Evolutionary conservation across 495 filamentous ascomycete genomes (phyloP).

Genomic region (Bacidia rubella): DNA sequence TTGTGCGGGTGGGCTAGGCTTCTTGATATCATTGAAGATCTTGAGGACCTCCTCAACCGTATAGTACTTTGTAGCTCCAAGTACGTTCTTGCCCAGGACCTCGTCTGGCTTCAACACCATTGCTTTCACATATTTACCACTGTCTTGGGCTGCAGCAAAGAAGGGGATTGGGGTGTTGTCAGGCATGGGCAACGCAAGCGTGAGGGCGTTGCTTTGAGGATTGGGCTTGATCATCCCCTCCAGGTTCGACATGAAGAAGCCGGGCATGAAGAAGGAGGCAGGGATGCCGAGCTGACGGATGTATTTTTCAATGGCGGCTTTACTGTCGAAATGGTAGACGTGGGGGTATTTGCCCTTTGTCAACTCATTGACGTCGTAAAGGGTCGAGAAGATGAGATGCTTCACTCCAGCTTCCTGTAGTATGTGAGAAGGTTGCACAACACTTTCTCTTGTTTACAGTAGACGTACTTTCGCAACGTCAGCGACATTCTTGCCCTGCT

Average conservation of each 20-base stretch:
- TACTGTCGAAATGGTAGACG: conserved; percentile 49
- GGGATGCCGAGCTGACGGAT: conserved; percentile 33
- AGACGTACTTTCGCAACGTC: conserved; percentile 35
- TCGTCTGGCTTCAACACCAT: conserved; percentile 22
- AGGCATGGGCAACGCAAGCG: conserved; percentile 31
- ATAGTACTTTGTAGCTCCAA: conserved; percentile 37
- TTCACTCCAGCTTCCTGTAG: conserved; percentile 29
- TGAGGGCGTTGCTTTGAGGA: conserved; percentile 24
- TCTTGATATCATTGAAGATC: conserved; percentile 33
- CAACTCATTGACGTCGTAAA: conserved; percentile 21
- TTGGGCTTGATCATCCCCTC: conserved; percentile 17
- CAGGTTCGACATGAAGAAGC: conserved; percentile 45
- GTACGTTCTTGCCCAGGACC: conserved; percentile 17
- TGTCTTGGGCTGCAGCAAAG: conserved; percentile 38
- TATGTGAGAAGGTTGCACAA: not conserved
- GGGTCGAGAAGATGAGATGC: conserved; percentile 38
- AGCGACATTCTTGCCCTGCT: conserved; percentile 44
- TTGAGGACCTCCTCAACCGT: conserved; percentile 33
- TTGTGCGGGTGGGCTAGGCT: conserved; percentile 33
- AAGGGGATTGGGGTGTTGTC: conserved; percentile 33
- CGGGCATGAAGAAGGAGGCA: conserved; percentile 42
- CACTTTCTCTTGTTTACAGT: too few relatives aligned
- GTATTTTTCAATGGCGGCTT: conserved; percentile 46
- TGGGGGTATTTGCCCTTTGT: conserved; percentile 32
- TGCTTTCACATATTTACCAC: conserved; percentile 41